Conservation (phyloP, 495 filamentous ascomycete species). For the Halenospora varia region DNA sequence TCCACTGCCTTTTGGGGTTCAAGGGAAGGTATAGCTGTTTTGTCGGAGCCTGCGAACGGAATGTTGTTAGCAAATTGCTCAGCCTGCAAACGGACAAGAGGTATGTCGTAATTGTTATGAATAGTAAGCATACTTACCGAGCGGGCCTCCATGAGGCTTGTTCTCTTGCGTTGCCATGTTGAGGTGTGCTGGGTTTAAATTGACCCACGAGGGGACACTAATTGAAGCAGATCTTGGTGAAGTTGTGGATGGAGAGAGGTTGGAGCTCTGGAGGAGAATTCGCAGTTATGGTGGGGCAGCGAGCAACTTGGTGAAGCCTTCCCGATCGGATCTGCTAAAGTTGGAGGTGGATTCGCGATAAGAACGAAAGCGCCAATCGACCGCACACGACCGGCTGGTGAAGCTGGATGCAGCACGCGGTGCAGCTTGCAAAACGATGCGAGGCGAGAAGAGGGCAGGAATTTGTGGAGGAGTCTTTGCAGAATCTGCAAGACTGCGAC, state of each 20-base stretch:
- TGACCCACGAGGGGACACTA: constrained; percentile 1
- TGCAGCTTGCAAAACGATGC: background rate
- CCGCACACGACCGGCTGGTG: background rate
- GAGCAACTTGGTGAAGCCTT: background rate
- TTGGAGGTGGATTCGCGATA: background rate
- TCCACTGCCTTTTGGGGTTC: constrained; percentile 23
- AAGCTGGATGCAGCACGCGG: background rate
- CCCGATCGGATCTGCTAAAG: background rate
- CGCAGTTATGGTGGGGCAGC: constrained; percentile 18
- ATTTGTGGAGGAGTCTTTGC: background rate
- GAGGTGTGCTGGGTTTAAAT: background rate
- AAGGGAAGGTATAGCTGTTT: constrained; percentile 14
- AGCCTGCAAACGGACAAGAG: background rate
- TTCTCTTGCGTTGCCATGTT: constrained; percentile 19
- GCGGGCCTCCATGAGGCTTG: constrained; percentile 4
- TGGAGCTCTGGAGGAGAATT: constrained; percentile 8
- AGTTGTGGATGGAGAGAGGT: constrained; percentile 1
- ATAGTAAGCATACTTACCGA: constrained; percentile 24
- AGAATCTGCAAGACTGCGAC: background rate
- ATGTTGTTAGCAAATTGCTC: constrained; percentile 15
- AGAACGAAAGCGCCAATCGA: background rate
- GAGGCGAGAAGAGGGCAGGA: too few species aligned
- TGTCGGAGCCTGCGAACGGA: constrained; percentile 10
- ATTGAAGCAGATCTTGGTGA: background rate
- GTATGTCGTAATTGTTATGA: constrained; percentile 11